These are phyloP conservation scores for Stagonosporopsis tanaceti DNA, from an alignment of 2,329 filamentous ascomycete species.

Conservation along the genomic window DNA sequence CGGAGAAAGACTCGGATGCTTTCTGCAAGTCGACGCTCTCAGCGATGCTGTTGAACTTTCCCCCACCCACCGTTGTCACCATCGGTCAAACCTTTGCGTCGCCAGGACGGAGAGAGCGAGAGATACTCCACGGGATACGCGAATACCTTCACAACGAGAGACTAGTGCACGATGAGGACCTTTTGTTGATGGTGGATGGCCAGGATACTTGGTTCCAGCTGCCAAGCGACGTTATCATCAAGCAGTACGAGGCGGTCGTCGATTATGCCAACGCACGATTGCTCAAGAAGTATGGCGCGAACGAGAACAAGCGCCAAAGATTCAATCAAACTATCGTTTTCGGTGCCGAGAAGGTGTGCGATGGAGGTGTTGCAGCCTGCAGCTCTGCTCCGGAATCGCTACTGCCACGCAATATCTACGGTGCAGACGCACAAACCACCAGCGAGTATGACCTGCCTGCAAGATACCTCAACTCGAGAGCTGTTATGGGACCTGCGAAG, in stretches of 20 bases:
- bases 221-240: constrained; percentile 68
- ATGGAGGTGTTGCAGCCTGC: constrained; percentile 60
- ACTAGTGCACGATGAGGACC: constrained; percentile 64
- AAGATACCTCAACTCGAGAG: constrained; percentile 59
- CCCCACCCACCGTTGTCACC: constrained; percentile 63
- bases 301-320: constrained; percentile 30
- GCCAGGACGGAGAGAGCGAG: constrained; percentile 51
- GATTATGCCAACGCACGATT: constrained; percentile 63
- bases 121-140: constrained; percentile 56
- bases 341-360: constrained; percentile 63
- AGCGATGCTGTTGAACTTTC: constrained; percentile 66
- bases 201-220: constrained; percentile 72
- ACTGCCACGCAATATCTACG: constrained; percentile 60
- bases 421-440: constrained; percentile 52
- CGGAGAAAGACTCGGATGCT: constrained; percentile 56
- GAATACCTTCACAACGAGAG: constrained; percentile 58
- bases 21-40: constrained; percentile 66
- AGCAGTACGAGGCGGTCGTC: constrained; percentile 66
- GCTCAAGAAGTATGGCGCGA: constrained; percentile 57
- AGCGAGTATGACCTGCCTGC: constrained; percentile 31
- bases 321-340: constrained; percentile 64
- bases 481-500: constrained; percentile 60
- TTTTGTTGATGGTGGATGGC: constrained; percentile 70
- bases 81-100: constrained; percentile 45
- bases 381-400: constrained; percentile 61